Evolutionary conservation across 306 rosid species (phyloP).

Genomic region (Castanospermum australe): DNA sequence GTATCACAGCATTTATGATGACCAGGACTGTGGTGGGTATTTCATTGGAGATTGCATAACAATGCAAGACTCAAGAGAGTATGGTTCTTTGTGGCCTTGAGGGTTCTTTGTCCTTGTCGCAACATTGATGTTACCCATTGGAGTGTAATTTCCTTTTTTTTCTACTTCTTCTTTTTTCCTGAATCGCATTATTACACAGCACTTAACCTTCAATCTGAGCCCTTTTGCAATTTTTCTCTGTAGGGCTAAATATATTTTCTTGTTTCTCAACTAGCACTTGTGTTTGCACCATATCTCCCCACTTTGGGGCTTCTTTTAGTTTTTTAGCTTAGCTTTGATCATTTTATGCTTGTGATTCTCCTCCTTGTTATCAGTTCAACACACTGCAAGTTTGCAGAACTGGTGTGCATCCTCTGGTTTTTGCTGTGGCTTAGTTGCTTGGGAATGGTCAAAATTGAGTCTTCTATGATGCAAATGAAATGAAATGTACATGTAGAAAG

Average conservation of each 20-base stretch:
- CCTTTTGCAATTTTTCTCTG: conserved; percentile 25
- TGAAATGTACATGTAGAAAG: conserved; percentile 27
- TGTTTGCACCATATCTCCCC: neutral
- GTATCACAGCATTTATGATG: conserved; percentile 43
- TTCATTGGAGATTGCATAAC: conserved; percentile 30
- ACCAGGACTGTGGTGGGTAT: conserved; percentile 20
- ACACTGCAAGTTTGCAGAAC: neutral
- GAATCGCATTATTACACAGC: neutral
- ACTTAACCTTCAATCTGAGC: conserved; percentile 3
- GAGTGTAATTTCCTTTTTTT: neutral
- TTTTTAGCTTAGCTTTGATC: too few species aligned
- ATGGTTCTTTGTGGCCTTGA: conserved; percentile 37
- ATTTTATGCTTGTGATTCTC: neutral
- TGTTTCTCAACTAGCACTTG: conserved; percentile 26
- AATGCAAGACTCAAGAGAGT: conserved; percentile 45
- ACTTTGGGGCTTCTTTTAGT: neutral
- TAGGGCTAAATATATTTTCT: conserved; percentile 31
- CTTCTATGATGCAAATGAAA: neutral
- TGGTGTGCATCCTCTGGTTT: neutral
- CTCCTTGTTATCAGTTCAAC: neutral
- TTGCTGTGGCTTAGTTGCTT: neutral
- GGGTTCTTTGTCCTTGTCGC: conserved; percentile 26
- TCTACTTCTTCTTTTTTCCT: too few species aligned
- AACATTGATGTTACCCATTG: conserved; percentile 25
- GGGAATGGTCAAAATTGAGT: neutral